These are phyloP conservation scores for Rutstroemia sp. DNA, from an alignment of 2,329 filamentous ascomycete genomes.

Conservation along the genomic window DNA sequence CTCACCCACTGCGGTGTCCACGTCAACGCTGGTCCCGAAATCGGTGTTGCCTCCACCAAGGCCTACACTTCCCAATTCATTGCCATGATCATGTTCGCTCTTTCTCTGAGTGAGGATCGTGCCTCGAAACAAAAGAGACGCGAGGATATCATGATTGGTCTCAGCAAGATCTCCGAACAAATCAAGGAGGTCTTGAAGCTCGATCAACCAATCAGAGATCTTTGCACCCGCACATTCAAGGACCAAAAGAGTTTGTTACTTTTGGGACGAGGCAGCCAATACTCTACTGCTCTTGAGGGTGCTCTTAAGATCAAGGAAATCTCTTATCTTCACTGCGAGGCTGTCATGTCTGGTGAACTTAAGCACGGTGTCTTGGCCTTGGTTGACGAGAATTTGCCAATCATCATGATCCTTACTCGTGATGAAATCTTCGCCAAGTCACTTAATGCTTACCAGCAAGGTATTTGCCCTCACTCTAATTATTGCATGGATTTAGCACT, in stretches of 20 bases:
- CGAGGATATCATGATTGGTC: constrained; percentile 92
- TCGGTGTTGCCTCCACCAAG: constrained; percentile 98
- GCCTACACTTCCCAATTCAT: constrained; percentile 99
- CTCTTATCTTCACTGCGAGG: constrained; percentile 98
- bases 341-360: constrained; percentile 98
- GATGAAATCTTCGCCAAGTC: constrained; percentile 97
- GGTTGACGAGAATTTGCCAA: constrained; percentile 96
- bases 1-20: constrained; percentile 99
- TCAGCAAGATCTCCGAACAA: constrained; percentile 79
- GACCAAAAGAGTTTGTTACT: constrained; percentile 94
- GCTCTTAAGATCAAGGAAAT: constrained; percentile 99
- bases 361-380: constrained; percentile 98
- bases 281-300: constrained; percentile 93
- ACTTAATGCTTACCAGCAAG: constrained; percentile 98
- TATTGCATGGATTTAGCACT: constrained; percentile 17
- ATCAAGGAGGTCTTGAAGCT: constrained; percentile 89
- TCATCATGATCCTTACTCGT: constrained; percentile 98
- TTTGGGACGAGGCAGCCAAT: constrained; percentile 90
- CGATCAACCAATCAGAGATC: constrained; percentile 87
- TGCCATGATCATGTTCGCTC: constrained; percentile 99
- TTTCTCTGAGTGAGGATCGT: constrained; percentile 93
- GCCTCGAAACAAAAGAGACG: constrained; percentile 88
- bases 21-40: constrained; percentile 97
- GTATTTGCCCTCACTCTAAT: constrained; percentile 38
- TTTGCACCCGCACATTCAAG: constrained; percentile 90